phyloP scores from a whole-genome alignment of 345 rosid species.

The Linum lewisii region DNA sequence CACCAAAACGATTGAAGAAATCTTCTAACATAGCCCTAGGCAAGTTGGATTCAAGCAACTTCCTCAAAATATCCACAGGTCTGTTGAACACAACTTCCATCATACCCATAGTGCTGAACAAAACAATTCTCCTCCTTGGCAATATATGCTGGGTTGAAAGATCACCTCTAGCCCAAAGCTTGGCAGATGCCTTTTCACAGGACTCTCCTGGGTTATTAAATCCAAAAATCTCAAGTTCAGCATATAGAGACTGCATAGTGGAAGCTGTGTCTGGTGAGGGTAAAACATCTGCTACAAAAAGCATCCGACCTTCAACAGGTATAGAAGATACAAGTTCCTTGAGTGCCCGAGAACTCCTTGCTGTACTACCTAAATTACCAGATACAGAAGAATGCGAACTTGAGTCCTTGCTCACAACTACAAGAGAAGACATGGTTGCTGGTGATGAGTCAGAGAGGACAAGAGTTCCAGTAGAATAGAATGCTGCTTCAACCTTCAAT shows the following conservation, averaged over 20 bases:
- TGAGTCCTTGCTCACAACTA: constrained; percentile 71
- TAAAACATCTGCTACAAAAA: constrained; percentile 83
- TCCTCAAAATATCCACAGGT: constrained; percentile 87
- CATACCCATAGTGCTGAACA: constrained; percentile 97
- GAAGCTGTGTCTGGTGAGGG: constrained; percentile 80
- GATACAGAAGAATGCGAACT: constrained; percentile 59
- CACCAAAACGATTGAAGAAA: constrained; percentile 90
- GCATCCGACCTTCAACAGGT: constrained; percentile 97
- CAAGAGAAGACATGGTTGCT: constrained; percentile 80
- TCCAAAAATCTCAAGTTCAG: constrained; percentile 77
- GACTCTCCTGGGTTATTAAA: constrained; percentile 56
- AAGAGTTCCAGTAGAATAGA: constrained; percentile 76
- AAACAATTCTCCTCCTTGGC: constrained; percentile 74
- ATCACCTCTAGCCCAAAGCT: constrained; percentile 96
- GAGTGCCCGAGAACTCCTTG: constrained; percentile 72
- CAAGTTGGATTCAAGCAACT: constrained; percentile 71
- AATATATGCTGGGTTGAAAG: constrained; percentile 82
- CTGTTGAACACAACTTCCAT: constrained; percentile 93
- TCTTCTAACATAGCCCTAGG: constrained; percentile 84
- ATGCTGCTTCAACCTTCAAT: constrained; percentile 78
- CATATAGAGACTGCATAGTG: constrained; percentile 65
- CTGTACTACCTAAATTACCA: constrained; percentile 50
- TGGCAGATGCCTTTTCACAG: constrained; percentile 69
- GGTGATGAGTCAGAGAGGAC: constrained; percentile 93
- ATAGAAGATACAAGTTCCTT: constrained; percentile 75